Percentiles rank a stretch among this genome's conserved stretches.
Evolutionary conservation across 164 flowering plant species (phyloP).

Genomic region (Berberis vulgaris): DNA sequence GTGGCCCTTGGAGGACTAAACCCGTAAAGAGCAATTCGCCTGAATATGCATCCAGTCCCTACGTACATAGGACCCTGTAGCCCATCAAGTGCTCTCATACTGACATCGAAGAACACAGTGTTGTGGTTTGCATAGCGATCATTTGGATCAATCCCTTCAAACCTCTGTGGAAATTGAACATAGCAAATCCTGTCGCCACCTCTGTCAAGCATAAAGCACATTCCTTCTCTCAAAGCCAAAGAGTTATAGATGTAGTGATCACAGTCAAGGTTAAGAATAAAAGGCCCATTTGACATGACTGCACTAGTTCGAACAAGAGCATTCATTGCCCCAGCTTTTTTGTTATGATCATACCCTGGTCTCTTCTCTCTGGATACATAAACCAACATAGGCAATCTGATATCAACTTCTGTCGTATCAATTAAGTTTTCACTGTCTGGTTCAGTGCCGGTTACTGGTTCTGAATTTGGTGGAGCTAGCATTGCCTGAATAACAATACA

Average conservation of each 20-base stretch:
- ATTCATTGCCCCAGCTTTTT: constrained; percentile 98
- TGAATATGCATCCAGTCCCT: constrained; percentile 89
- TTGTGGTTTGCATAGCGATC: constrained; percentile 95
- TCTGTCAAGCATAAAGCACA: constrained; percentile 95
- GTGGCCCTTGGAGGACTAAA: constrained; percentile 88
- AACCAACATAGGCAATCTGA: constrained; percentile 77
- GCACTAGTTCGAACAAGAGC: constrained; percentile 84
- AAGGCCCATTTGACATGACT: constrained; percentile 88
- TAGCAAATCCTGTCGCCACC: constrained; percentile 86
- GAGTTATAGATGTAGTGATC: constrained; percentile 91
- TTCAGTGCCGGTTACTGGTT: constrained; percentile 48
- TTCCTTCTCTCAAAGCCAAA: constrained; percentile 77
- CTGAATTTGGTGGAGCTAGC: constrained; percentile 77
- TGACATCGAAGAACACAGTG: constrained; percentile 84
- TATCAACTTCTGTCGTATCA: constrained; percentile 67
- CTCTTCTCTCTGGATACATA: constrained; percentile 91
- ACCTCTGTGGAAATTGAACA: constrained; percentile 95
- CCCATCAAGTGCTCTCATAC: constrained; percentile 91
- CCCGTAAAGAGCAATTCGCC: constrained; percentile 82
- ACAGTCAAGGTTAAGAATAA: constrained; percentile 88
- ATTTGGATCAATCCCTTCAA: constrained; percentile 87
- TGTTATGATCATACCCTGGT: constrained; percentile 89
- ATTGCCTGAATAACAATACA: constrained; percentile 38
- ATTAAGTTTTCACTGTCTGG: constrained; percentile 46
- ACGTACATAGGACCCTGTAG: constrained; percentile 97